Evolutionary conservation across 2,329 filamentous ascomycete species (phyloP).

Genomic region (Xylariaceae sp.): DNA sequence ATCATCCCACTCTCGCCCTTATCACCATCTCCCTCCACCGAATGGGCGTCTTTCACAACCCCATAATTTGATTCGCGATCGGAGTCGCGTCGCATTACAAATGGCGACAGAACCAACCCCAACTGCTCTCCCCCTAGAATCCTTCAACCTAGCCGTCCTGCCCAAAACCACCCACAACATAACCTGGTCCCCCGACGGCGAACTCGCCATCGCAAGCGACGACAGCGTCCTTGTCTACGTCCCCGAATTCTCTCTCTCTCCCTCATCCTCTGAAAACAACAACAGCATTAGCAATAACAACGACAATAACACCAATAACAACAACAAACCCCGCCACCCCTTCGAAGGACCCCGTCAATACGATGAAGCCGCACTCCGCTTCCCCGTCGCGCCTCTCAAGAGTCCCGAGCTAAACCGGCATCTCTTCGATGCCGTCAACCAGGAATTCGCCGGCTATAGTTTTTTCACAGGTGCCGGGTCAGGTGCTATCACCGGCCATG

Average conservation of each 20-base stretch:
- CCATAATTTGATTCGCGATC: no score
- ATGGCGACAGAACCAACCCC: slow-evolving; percentile 18
- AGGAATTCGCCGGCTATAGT: slow-evolving; percentile 27
- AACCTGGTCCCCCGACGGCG: slow-evolving; percentile 52
- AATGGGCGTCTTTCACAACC: no score
- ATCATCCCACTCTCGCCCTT: no score
- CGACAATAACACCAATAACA: no score
- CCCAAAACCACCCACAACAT: slow-evolving; percentile 41
- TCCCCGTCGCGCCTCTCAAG: slow-evolving; percentile 28
- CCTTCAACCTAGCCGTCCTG: slow-evolving; percentile 39
- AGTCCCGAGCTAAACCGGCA: slow-evolving; percentile 28
- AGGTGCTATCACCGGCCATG: slow-evolving; percentile 43
- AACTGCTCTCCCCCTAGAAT: slow-evolving; percentile 42
- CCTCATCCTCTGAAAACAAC: not conserved
- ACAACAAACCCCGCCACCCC: not conserved
- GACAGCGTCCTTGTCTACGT: slow-evolving; percentile 49
- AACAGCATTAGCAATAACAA: no score
- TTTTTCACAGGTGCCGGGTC: slow-evolving; percentile 41
- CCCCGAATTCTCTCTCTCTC: slow-evolving; percentile 38
- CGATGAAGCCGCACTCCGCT: slow-evolving; percentile 30
- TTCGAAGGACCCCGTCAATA: slow-evolving; percentile 27
- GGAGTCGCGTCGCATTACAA: no score
- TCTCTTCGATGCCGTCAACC: slow-evolving; percentile 26
- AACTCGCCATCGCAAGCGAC: slow-evolving; percentile 51
- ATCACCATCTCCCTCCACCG: no score